Percentiles rank a stretch among this genome's conserved stretches.
phyloP scores from a whole-genome alignment of 345 rosid species.

The Erucastrum elatum region DNA sequence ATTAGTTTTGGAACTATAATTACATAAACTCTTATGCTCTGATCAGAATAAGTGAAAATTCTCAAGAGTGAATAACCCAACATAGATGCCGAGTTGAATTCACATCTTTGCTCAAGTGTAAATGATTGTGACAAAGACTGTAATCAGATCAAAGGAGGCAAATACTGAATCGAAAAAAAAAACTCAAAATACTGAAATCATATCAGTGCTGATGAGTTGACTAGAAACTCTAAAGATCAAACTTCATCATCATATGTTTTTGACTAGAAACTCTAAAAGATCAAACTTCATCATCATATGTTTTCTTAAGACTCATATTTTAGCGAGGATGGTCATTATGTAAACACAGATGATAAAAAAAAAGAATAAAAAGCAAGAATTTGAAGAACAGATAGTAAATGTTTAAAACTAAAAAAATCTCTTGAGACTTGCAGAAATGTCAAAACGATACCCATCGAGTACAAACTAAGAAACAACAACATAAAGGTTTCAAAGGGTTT shows the following conservation, averaged over 20 bases:
- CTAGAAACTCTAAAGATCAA: too few species aligned
- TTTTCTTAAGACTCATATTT: not conserved
- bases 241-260: too few species aligned
- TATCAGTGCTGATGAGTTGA: too few species aligned
- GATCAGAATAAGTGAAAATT: not conserved
- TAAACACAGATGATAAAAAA: not conserved
- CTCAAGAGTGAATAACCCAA: not conserved
- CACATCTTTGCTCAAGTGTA: not conserved
- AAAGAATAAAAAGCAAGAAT: not conserved
- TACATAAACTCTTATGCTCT: not conserved
- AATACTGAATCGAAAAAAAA: too few species aligned
- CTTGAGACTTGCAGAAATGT: not conserved
- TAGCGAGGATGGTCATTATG: not conserved
- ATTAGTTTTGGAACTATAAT: not conserved
- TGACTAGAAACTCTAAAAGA: too few species aligned
- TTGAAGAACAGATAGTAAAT: not conserved
- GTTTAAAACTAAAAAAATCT: not conserved
- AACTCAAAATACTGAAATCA: too few species aligned
- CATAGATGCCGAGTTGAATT: not conserved
- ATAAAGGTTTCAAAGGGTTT: not conserved
- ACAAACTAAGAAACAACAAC: constrained; percentile 25
- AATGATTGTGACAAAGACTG: not conserved
- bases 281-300: too few species aligned
- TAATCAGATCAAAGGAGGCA: not conserved
- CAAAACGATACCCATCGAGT: not conserved